Percentiles rank a stretch among this genome's conserved stretches.
phyloP scores from a whole-genome alignment of 495 filamentous ascomycete genomes.

The Barbatosphaeria neglecta region DNA sequence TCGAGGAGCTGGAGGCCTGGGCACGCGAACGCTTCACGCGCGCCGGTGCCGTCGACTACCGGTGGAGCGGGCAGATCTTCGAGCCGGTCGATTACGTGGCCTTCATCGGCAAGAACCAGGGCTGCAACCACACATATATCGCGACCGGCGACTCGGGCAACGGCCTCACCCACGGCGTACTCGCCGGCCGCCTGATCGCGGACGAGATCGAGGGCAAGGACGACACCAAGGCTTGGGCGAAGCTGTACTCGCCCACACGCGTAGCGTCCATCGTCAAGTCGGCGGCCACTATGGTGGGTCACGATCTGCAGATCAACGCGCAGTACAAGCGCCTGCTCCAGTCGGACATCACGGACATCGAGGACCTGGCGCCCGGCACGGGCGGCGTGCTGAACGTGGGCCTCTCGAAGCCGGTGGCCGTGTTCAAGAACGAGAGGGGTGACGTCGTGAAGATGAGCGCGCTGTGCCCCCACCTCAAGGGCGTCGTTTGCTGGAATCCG shows the following conservation, averaged over 20 bases:
- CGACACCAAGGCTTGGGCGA: constrained; percentile 31
- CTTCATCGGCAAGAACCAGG: constrained; percentile 46
- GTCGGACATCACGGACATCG: constrained; percentile 45
- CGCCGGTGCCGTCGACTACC: constrained; percentile 37
- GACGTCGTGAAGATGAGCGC: constrained; percentile 37
- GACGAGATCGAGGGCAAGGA: constrained; percentile 38
- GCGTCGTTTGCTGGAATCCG: constrained; percentile 44
- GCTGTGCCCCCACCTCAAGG: constrained; percentile 45
- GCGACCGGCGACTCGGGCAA: constrained; percentile 49
- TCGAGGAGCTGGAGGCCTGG: constrained; percentile 39
- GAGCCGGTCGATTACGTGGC: constrained; percentile 45
- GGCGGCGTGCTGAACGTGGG: constrained; percentile 42
- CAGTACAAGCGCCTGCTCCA: constrained; percentile 46
- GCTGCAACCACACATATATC: constrained; percentile 36
- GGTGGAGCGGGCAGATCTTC: constrained; percentile 47
- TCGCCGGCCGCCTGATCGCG: constrained; percentile 41
- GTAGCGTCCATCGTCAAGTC: constrained; percentile 19
- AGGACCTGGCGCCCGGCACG: constrained; percentile 33
- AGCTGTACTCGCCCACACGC: constrained; percentile 38
- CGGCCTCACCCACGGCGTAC: constrained; percentile 44
- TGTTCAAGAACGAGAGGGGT: constrained; percentile 46
- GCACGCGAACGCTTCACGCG: constrained; percentile 40
- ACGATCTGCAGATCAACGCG: constrained; percentile 41
- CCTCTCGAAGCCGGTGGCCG: constrained; percentile 32
- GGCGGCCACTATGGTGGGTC: constrained; percentile 23